Conservation (phyloP, 2,329 filamentous ascomycete species). For the Fusarium agapanthi region DNA sequence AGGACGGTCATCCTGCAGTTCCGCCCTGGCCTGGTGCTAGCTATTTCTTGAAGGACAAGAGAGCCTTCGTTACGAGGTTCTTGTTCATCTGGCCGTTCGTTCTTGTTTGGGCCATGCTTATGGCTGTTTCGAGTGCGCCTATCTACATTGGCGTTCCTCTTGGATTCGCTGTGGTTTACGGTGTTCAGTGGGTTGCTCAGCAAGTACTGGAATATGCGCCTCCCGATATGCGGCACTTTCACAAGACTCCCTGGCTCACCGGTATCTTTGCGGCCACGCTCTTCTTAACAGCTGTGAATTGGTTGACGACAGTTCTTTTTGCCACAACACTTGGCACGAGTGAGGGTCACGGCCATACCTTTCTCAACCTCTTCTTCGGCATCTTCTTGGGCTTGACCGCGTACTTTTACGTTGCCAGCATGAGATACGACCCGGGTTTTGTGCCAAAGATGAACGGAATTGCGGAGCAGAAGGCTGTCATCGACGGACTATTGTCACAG, state of each 20-base stretch:
- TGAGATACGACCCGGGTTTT: slow-evolving; percentile 90
- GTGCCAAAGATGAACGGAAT: slow-evolving; percentile 91
- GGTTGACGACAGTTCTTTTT: slow-evolving; percentile 70
- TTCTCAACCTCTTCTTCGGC: slow-evolving; percentile 81
- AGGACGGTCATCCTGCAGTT: slow-evolving; percentile 75
- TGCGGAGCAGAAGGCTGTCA: slow-evolving; percentile 86
- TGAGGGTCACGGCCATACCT: slow-evolving; percentile 59
- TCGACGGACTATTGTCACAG: slow-evolving; percentile 82
- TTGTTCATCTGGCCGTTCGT: slow-evolving; percentile 90
- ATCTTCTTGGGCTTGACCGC: slow-evolving; percentile 70
- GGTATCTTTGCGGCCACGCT: slow-evolving; percentile 91
- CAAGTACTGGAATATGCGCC: slow-evolving; percentile 84
- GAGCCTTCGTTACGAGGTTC: slow-evolving; percentile 82
- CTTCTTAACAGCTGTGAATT: slow-evolving; percentile 82
- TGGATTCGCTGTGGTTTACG: slow-evolving; percentile 71
- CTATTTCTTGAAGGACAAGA: slow-evolving; percentile 78
- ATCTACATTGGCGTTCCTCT: slow-evolving; percentile 81
- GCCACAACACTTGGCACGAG: slow-evolving; percentile 30
- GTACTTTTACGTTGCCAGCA: slow-evolving; percentile 89
- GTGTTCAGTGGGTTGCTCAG: slow-evolving; percentile 79
- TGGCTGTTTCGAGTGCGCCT: slow-evolving; percentile 76
- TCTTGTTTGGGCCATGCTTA: slow-evolving; percentile 75
- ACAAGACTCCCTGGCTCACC: slow-evolving; percentile 93
- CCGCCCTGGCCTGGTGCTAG: slow-evolving; percentile 78
- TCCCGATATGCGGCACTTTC: slow-evolving; percentile 86